Percentiles rank a stretch among this genome's conserved stretches.
These are phyloP conservation scores for Mycena epipterygia DNA, from an alignment of 768 basidiomycete genomes.

Conservation along the genomic window DNA sequence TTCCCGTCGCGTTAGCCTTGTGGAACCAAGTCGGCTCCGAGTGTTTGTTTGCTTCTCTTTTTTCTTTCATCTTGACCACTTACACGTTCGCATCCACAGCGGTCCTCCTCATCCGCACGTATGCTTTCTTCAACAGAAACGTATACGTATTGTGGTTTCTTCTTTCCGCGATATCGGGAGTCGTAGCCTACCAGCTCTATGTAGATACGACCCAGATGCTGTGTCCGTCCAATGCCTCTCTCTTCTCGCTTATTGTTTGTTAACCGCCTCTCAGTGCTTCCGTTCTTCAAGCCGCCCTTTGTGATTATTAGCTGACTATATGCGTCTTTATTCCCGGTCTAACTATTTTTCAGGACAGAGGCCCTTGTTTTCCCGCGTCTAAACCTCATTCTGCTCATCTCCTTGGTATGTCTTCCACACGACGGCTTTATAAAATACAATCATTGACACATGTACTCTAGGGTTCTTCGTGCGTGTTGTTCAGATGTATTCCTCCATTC, in stretches of 20 bases:
- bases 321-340: constrained; percentile 28
- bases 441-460: constrained; percentile 36
- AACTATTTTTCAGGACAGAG: constrained; percentile 53
- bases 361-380: constrained; percentile 86
- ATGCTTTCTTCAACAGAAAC: constrained; percentile 89
- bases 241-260: neutral
- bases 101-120: constrained; percentile 86
- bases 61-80: constrained; percentile 22
- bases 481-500: neutral
- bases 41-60: constrained; percentile 53
- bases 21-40: constrained; percentile 92
- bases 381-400: constrained; percentile 88
- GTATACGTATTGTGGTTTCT: constrained; percentile 74
- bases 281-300: constrained; percentile 74
- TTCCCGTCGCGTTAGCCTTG: constrained; percentile 86
- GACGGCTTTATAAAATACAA: constrained; percentile 14
- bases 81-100: constrained; percentile 55
- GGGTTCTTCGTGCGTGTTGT: constrained; percentile 69
- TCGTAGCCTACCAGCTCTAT: constrained; percentile 86
- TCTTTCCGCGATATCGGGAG: constrained; percentile 75
- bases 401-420: constrained; percentile 64
- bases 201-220: constrained; percentile 86
- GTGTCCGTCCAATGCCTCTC: constrained; percentile 56
- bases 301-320: constrained; percentile 52
- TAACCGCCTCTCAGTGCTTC: constrained; percentile 61